Evolutionary conservation across 129 eudicot genomes (phyloP).

Genomic region (Centella asiatica): DNA sequence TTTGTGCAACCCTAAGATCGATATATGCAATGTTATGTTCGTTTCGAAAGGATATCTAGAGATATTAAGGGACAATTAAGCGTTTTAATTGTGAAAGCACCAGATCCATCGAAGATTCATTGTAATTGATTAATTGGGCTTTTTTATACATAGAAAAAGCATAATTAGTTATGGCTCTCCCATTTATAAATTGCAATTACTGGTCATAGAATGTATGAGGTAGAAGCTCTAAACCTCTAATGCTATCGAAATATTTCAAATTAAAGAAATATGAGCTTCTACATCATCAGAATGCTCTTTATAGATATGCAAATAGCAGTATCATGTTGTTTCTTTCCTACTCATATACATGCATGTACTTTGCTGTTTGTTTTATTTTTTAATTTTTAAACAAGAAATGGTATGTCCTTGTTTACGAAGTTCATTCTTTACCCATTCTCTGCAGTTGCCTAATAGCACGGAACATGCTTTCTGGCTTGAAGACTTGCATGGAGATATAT

Average conservation of each 20-base stretch:
- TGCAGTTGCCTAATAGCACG: conserved; percentile 90
- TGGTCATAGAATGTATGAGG: too few relatives aligned
- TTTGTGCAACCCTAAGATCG: too few relatives aligned
- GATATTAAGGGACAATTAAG: background rate
- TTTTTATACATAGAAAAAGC: too few relatives aligned
- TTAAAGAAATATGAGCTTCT: too few relatives aligned
- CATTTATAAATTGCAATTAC: too few relatives aligned
- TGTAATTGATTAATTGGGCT: too few relatives aligned
- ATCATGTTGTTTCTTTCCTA: background rate
- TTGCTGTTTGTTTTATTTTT: background rate
- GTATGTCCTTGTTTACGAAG: conserved; percentile 5
- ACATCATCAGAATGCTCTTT: background rate
- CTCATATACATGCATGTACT: too few relatives aligned
- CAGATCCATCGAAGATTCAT: background rate
- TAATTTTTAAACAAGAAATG: conserved; percentile 1
- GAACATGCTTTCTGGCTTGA: conserved; percentile 80
- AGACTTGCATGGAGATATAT: conserved; percentile 83
- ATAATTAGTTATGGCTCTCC: too few relatives aligned
- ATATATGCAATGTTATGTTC: too few relatives aligned
- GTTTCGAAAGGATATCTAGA: background rate
- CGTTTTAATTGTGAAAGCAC: background rate
- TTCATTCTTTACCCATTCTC: conserved; percentile 20
- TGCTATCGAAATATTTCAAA: too few relatives aligned
- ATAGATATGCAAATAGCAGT: background rate
- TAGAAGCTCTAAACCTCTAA: too few relatives aligned